Conservation (phyloP, 2,329 filamentous ascomycete genomes). For the Diaporthe sp. region DNA sequence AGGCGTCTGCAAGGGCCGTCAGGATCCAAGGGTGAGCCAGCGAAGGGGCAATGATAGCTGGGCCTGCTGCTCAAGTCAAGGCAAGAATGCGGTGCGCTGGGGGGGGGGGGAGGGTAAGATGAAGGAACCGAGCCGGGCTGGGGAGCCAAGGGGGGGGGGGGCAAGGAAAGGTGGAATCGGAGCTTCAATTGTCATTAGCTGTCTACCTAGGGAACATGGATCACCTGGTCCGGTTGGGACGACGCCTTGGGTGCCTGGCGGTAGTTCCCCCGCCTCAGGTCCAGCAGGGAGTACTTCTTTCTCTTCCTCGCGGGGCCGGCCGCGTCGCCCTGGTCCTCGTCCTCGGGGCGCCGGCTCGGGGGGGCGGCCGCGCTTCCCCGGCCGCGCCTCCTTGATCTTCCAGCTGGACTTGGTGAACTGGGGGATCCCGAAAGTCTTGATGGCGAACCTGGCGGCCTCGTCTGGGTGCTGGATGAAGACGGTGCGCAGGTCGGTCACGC, state of each 20-base stretch:
- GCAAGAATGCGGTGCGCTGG: not conserved
- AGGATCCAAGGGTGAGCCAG: not conserved
- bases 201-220: not conserved
- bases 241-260: too few relatives aligned
- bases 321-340: not conserved
- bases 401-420: slow-evolving; percentile 7
- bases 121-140: too few relatives aligned
- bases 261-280: not conserved
- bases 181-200: not conserved
- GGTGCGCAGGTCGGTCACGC: not conserved
- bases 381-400: not conserved
- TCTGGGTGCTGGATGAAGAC: not conserved
- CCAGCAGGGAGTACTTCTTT: not conserved
- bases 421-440: slow-evolving; percentile 8
- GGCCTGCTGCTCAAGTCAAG: not conserved
- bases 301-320: not conserved
- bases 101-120: too few relatives aligned
- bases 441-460: slow-evolving; percentile 6
- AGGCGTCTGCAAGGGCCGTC: not conserved
- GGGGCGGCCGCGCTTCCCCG: not conserved
- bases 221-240: not conserved
- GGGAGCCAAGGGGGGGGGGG: too few relatives aligned
- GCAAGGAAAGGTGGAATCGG: not conserved
- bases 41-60: not conserved
- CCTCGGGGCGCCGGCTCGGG: not conserved